Percentiles rank a stretch among this genome's conserved stretches.
phyloP scores from a whole-genome alignment of 116 monocot species.

The Iris pallida region DNA sequence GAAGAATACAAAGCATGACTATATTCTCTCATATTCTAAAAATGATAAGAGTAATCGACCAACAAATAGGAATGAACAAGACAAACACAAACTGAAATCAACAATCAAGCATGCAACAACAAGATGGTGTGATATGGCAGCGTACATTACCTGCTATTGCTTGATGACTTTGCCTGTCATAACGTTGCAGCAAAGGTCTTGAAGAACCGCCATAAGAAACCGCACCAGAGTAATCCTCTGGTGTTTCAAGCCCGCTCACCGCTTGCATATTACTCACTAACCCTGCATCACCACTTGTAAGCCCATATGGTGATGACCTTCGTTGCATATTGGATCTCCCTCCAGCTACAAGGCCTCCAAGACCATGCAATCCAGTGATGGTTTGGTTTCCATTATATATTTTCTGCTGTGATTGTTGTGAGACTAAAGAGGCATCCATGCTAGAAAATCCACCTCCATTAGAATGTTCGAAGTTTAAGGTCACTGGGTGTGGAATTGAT shows the following conservation, averaged over 20 bases:
- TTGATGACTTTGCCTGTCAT: constrained; percentile 45
- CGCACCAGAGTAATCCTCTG: constrained; percentile 34
- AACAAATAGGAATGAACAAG: not conserved
- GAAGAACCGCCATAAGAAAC: constrained; percentile 31
- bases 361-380: constrained; percentile 15
- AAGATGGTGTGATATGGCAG: not conserved
- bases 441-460: constrained; percentile 36
- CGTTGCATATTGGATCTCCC: constrained; percentile 27
- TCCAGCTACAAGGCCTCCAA: constrained; percentile 17
- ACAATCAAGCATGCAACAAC: not conserved
- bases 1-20: not conserved
- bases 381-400: constrained; percentile 28
- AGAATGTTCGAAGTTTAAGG: constrained; percentile 22
- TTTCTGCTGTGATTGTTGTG: constrained; percentile 22
- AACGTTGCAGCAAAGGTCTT: constrained; percentile 34
- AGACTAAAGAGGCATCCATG: constrained; percentile 25
- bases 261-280: constrained; percentile 42
- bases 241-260: constrained; percentile 32
- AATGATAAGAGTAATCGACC: not conserved
- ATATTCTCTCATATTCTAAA: not conserved
- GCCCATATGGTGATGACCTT: constrained; percentile 21
- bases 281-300: constrained; percentile 27
- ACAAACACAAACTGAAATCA: not conserved
- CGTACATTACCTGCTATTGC: constrained; percentile 27
- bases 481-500: constrained; percentile 31